A percentile compares a stretch with the other conserved stretches of the same genome.
Evolutionary conservation across 805 yeast species (phyloP).

Genomic region (Hanseniaspora occidentalis): DNA sequence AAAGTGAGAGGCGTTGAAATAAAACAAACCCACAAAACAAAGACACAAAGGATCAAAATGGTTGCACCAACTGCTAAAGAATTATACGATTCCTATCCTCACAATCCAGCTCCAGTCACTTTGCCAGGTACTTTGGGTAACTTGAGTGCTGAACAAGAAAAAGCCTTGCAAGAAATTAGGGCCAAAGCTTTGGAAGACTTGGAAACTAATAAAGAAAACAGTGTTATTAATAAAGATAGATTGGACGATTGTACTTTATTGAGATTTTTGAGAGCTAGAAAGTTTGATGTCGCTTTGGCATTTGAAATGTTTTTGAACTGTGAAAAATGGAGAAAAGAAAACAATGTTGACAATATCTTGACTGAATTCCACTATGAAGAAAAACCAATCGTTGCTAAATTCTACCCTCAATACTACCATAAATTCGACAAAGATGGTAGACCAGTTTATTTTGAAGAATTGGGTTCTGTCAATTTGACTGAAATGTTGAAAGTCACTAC

Average conservation of each 20-base stretch:
- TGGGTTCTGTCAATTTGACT: conserved; percentile 78
- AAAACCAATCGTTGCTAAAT: conserved; percentile 77
- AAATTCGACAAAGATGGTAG: conserved; percentile 95
- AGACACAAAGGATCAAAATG: neutral
- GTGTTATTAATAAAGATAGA: conserved; percentile 30
- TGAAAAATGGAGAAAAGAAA: conserved; percentile 84
- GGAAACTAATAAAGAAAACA: conserved; percentile 26
- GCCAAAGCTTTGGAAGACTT: conserved; percentile 48
- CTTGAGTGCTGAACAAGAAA: conserved; percentile 55
- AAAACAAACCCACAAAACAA: neutral
- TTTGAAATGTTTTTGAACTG: conserved; percentile 73
- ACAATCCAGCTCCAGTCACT: conserved; percentile 45
- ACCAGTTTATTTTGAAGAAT: conserved; percentile 88
- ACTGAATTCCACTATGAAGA: conserved; percentile 86
- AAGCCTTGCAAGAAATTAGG: conserved; percentile 45
- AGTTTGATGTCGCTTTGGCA: conserved; percentile 74
- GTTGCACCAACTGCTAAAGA: conserved; percentile 13
- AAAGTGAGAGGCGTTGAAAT: neutral
- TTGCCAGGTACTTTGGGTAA: conserved; percentile 76
- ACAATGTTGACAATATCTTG: conserved; percentile 77
- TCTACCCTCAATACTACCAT: conserved; percentile 95
- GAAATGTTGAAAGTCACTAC: conserved; percentile 91
- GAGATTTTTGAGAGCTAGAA: conserved; percentile 89
- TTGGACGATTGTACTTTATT: conserved; percentile 75
- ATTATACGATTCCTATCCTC: conserved; percentile 52